A percentile compares a stretch with the other conserved stretches of the same genome.
Conservation (phyloP, 495 filamentous ascomycete genomes). For the Pyronema omphalodes region DNA sequence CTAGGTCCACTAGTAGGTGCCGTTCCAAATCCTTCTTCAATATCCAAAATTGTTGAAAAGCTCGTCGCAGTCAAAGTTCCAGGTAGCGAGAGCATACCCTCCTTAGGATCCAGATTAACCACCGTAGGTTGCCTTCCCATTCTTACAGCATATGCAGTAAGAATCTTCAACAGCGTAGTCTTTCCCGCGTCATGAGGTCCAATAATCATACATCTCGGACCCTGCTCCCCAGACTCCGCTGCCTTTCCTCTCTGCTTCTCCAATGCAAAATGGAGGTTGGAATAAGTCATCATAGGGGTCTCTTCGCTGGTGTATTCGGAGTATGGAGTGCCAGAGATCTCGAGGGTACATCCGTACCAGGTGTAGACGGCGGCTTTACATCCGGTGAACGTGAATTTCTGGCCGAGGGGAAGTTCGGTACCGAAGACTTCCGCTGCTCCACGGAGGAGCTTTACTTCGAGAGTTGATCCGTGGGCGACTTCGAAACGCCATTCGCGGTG, state of each 20-base stretch:
- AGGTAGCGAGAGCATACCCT: constrained; percentile 71
- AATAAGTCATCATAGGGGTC: constrained; percentile 62
- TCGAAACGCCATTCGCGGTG: constrained; percentile 82
- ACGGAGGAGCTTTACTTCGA: constrained; percentile 49
- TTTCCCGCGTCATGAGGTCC: constrained; percentile 72
- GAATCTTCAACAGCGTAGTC: constrained; percentile 60
- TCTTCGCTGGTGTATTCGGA: constrained; percentile 67
- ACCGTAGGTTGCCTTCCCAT: constrained; percentile 60
- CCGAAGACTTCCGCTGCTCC: constrained; percentile 92
- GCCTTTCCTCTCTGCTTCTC: constrained; percentile 44
- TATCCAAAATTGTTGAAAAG: constrained; percentile 69
- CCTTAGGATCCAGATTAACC: constrained; percentile 69
- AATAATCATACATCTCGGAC: constrained; percentile 68
- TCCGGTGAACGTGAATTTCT: constrained; percentile 64
- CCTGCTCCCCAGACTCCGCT: constrained; percentile 27
- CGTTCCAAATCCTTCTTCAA: constrained; percentile 79
- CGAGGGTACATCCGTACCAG: constrained; percentile 72
- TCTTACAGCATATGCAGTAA: constrained; percentile 66
- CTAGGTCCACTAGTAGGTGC: constrained; percentile 82
- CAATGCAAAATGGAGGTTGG: constrained; percentile 75
- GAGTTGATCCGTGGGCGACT: constrained; percentile 44
- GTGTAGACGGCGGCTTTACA: constrained; percentile 78
- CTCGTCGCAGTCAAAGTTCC: constrained; percentile 69
- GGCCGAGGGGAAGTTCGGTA: constrained; percentile 70
- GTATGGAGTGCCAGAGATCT: constrained; percentile 42